Percentiles rank a stretch among this genome's conserved stretches.
Evolutionary conservation across 2,329 filamentous ascomycete genomes (phyloP).

Genomic region (Cladophialophora carrionii): DNA sequence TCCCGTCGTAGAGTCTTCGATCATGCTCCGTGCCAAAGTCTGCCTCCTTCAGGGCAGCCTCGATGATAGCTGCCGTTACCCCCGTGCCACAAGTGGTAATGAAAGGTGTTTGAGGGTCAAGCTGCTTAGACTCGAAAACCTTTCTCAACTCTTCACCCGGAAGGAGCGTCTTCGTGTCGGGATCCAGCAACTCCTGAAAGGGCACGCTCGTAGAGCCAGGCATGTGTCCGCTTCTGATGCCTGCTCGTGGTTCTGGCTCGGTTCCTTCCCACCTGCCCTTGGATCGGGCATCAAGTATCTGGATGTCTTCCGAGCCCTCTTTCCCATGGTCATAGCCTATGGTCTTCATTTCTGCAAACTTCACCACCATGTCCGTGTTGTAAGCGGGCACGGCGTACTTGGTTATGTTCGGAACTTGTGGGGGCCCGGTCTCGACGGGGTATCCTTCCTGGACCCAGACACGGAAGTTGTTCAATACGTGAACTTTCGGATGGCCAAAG

Average conservation of each 20-base stretch:
- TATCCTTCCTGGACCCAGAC: conserved; percentile 85
- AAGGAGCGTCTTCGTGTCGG: conserved; percentile 77
- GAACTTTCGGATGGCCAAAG: conserved; percentile 86
- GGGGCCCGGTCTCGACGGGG: conserved; percentile 74
- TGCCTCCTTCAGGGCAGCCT: conserved; percentile 80
- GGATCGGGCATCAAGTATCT: conserved; percentile 86
- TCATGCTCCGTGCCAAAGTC: conserved; percentile 69
- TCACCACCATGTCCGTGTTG: conserved; percentile 68
- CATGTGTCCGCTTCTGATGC: conserved; percentile 87
- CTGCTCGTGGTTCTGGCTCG: conserved; percentile 83
- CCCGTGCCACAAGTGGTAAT: conserved; percentile 90
- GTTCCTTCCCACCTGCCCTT: conserved; percentile 78
- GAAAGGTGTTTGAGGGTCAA: conserved; percentile 78
- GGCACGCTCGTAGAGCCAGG: conserved; percentile 84
- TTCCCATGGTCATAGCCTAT: conserved; percentile 76
- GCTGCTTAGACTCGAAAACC: conserved; percentile 76
- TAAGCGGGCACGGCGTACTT: conserved; percentile 60
- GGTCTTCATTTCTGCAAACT: conserved; percentile 80
- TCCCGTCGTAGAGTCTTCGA: conserved; percentile 87
- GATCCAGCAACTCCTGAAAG: conserved; percentile 77
- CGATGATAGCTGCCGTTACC: conserved; percentile 88
- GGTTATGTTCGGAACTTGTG: conserved; percentile 45
- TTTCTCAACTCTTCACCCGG: conserved; percentile 71
- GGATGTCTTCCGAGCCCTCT: conserved; percentile 78
- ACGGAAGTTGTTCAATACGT: conserved; percentile 93